These are phyloP conservation scores for Calophaca sinica DNA, from an alignment of 306 rosid species.

Conservation along the genomic window DNA sequence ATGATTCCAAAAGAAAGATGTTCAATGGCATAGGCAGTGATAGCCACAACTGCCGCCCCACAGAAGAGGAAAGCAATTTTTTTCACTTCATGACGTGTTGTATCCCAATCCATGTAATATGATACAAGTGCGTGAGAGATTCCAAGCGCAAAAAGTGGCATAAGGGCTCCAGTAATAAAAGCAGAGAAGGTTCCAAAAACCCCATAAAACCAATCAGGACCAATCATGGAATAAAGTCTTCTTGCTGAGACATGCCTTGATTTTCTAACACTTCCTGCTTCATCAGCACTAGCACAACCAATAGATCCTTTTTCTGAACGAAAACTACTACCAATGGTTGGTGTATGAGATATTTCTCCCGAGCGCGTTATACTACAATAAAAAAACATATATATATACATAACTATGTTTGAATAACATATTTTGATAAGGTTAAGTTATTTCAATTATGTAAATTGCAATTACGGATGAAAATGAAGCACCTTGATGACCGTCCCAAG, in stretches of 20 bases:
- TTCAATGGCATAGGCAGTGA: slow-evolving; percentile 72
- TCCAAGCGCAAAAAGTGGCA: slow-evolving; percentile 96
- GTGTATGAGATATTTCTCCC: slow-evolving; percentile 63
- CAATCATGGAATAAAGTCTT: slow-evolving; percentile 81
- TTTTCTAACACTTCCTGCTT: slow-evolving; percentile 50
- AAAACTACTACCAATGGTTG: slow-evolving; percentile 83
- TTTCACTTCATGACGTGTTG: slow-evolving; percentile 68
- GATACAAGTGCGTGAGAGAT: slow-evolving; percentile 91
- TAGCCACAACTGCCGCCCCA: slow-evolving; percentile 68
- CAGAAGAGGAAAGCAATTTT: slow-evolving; percentile 78
- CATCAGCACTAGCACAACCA: slow-evolving; percentile 58
- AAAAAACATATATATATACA: background rate
- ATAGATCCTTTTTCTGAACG: slow-evolving; percentile 81
- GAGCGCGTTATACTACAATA: slow-evolving; percentile 60
- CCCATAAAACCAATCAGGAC: slow-evolving; percentile 87
- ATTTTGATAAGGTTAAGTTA: slow-evolving; percentile 29
- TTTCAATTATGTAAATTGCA: background rate
- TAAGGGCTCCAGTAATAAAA: slow-evolving; percentile 84
- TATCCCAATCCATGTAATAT: slow-evolving; percentile 90
- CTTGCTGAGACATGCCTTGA: slow-evolving; percentile 54
- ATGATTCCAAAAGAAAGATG: slow-evolving; percentile 85
- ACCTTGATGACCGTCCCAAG: slow-evolving; percentile 69
- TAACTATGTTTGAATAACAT: background rate
- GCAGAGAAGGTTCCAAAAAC: slow-evolving; percentile 74
- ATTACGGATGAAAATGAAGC: slow-evolving; percentile 30